A percentile compares a stretch with the other conserved stretches of the same genome.
Conservation (phyloP, 208 protist genomes). For the Crithidia thermophila region DNA sequence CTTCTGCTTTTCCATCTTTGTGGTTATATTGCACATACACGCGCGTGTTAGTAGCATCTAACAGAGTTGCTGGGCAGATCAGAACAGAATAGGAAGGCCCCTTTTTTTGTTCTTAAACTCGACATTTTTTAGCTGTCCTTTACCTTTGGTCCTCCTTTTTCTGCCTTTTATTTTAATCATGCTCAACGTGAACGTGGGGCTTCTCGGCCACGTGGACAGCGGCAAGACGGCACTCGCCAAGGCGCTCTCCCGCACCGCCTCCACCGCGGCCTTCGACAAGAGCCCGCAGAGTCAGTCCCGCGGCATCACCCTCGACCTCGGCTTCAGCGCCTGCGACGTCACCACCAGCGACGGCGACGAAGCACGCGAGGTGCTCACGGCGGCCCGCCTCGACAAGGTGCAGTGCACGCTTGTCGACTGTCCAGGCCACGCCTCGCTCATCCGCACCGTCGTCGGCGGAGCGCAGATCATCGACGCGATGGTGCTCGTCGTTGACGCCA, state of each 20-base stretch:
- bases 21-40: no score
- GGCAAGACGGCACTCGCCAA: constrained; percentile 96
- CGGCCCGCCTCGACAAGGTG: constrained; percentile 35
- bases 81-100: no score
- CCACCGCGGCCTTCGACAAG: constrained; percentile 98
- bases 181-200: constrained; percentile 95
- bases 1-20: no score
- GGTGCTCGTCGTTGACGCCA: constrained; percentile 97
- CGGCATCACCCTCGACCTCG: constrained; percentile 98
- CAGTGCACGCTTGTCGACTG: constrained; percentile 98
- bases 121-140: constrained; percentile 5
- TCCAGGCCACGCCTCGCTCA: constrained; percentile 98
- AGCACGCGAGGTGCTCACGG: constrained; percentile 4
- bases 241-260: constrained; percentile 91
- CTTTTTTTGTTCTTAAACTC: neutral
- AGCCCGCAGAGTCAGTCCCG: constrained; percentile 95
- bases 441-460: constrained; percentile 97
- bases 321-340: constrained; percentile 93
- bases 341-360: constrained; percentile 26
- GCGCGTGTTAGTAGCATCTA: no score
- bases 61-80: no score
- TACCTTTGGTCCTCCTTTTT: constrained; percentile 18
- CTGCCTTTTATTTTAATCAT: constrained; percentile 16
- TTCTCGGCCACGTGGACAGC: constrained; percentile 98
- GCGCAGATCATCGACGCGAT: constrained; percentile 99